Evolutionary conservation across 2,329 filamentous ascomycete species (phyloP), one percentile per base, ranked within the genome.

Genomic region (Trichophyton benhamiae): DNA sequence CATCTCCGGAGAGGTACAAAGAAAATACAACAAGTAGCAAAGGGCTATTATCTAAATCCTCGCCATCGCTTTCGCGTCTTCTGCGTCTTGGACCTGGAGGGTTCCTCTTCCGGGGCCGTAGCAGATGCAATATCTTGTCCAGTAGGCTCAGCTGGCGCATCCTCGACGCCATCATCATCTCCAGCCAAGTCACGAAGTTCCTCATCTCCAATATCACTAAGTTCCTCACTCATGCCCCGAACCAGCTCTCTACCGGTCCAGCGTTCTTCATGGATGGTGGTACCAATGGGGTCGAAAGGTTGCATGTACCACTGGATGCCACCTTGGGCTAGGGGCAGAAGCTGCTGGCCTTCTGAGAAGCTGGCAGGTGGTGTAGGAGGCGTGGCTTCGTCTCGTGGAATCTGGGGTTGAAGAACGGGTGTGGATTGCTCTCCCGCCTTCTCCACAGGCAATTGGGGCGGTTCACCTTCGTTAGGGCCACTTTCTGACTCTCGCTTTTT

Each of bases 171-270:
- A 15, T 33, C 49, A 60, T 77, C 85, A 80, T 87, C 75, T 60
- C 75, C 74, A 13, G 77, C 75, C 46, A 90, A 77, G 38, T 87
- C 89, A 68, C 88, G 86, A 62, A 96, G 79, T 74, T 92, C 89
- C 59, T 95, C 91, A 66, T 96, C 91, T 68, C 95, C 91, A 71
- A 96, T 85, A 70, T 96, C 92, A 61, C 88, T 95, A 22, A 96
- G 80, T 67, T 92, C 89, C 73, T 96, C 91, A 68, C 89, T 95
- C 73, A 92, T 85, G 13, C 80, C 83, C 33, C 84, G 79, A 66
- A 84, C 77, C n/a, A 87, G 84, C 61, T 91, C 87, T 38, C 86
- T 81, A 1, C 86, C 88, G 0, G 83, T 84, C 79, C 86, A 89
- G 59, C 84, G 81, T 73, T 92, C 88, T 65, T 87, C 87, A 61